phyloP scores from a whole-genome alignment of 192 early-diverging fungal genomes.

The Lunasporangiospora selenospora region DNA sequence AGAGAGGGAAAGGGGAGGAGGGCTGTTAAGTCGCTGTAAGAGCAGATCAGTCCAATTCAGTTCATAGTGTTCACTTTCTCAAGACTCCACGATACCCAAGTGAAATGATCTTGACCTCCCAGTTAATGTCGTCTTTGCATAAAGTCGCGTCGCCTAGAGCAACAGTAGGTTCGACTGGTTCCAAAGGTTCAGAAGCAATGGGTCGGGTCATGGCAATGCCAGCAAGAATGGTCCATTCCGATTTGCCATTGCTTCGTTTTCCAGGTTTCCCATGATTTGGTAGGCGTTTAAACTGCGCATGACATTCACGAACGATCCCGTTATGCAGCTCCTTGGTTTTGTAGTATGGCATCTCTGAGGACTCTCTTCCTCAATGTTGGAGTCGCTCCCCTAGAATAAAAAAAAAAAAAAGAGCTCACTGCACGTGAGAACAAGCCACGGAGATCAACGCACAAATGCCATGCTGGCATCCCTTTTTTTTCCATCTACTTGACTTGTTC shows the following conservation, averaged over 20 bases:
- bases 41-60: no score
- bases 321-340: neutral
- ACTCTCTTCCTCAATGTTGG: no score
- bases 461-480: no score
- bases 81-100: no score
- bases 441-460: no score
- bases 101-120: constrained; percentile 50
- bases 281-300: constrained; percentile 58
- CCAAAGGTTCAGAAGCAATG: neutral
- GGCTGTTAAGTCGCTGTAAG: no score
- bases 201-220: constrained; percentile 63
- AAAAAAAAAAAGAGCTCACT: no score
- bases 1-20: neutral
- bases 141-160: neutral
- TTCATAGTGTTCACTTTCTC: no score
- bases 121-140: constrained; percentile 2
- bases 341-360: constrained; percentile 24
- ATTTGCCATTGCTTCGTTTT: constrained; percentile 49
- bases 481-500: no score
- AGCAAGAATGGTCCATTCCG: constrained; percentile 89
- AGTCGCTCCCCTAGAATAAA: no score
- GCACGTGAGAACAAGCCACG: constrained; percentile 1
- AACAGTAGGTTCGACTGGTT: constrained; percentile 7
- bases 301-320: constrained; percentile 33
- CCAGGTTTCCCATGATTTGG: constrained; percentile 82